A percentile compares a stretch with the other conserved stretches of the same genome.
phyloP scores from a whole-genome alignment of 306 rosid genomes.

The Gynostemma pentaphyllum region DNA sequence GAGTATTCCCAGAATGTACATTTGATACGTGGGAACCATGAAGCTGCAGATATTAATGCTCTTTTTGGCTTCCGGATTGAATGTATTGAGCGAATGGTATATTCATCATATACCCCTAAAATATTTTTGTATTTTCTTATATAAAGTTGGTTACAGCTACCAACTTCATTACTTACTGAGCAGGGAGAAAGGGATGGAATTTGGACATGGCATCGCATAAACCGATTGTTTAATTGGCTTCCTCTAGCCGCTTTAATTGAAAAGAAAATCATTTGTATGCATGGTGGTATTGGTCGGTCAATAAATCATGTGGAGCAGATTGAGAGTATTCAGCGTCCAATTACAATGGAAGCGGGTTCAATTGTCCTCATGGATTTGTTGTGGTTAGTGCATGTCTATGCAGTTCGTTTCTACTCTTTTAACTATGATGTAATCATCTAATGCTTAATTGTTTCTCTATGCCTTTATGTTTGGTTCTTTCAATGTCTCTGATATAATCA shows the following conservation, averaged over 20 bases:
- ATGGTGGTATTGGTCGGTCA: constrained; percentile 97
- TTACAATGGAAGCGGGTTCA: constrained; percentile 98
- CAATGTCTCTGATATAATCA: background rate
- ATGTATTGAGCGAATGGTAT: constrained; percentile 96
- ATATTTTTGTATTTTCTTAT: constrained; percentile 6
- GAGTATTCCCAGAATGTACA: constrained; percentile 83
- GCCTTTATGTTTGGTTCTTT: background rate
- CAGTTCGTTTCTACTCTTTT: constrained; percentile 15
- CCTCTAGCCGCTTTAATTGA: constrained; percentile 97
- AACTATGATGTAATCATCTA: background rate
- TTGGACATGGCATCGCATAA: constrained; percentile 98
- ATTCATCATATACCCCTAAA: constrained; percentile 1
- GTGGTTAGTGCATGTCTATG: constrained; percentile 50
- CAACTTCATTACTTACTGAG: constrained; percentile 19
- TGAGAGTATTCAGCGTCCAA: constrained; percentile 93
- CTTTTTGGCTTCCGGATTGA: constrained; percentile 99
- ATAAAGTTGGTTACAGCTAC: constrained; percentile 14
- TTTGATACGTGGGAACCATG: constrained; percentile 96
- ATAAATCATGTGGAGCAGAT: constrained; percentile 95
- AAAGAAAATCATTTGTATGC: constrained; percentile 98
- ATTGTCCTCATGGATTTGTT: constrained; percentile 97
- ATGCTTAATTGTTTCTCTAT: background rate
- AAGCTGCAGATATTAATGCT: constrained; percentile 99
- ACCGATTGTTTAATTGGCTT: constrained; percentile 96
- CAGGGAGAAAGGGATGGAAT: constrained; percentile 99